Evolutionary conservation across 768 basidiomycete genomes (phyloP).

Genomic region (Kwoniella europaea): DNA sequence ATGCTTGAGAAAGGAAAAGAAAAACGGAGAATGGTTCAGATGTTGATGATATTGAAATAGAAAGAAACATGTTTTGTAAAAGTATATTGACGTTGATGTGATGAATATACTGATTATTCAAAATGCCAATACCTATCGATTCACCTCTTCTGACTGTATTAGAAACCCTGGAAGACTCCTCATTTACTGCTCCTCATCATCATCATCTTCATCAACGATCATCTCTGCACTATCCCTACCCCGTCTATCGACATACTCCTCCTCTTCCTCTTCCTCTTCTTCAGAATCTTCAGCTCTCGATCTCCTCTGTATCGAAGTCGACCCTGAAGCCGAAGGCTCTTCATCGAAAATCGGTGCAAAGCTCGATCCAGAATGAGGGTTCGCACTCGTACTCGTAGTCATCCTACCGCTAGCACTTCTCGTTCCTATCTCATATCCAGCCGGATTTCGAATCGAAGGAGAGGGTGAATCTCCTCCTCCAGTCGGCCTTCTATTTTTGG

Average conservation of each 20-base stretch:
- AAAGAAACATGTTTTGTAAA: too few relatives aligned
- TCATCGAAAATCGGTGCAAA: conserved; percentile 39
- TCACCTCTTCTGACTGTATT: background rate
- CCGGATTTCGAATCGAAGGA: background rate
- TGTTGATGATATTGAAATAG: too few relatives aligned
- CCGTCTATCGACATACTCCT: background rate
- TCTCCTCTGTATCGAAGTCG: background rate
- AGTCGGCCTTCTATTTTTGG: background rate
- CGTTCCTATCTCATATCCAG: too few relatives aligned
- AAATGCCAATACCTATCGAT: too few relatives aligned
- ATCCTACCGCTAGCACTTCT: background rate
- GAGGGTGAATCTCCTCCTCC: background rate
- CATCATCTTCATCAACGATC: background rate
- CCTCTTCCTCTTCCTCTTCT: background rate
- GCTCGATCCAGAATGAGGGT: conserved; percentile 9
- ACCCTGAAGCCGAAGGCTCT: conserved; percentile 12
- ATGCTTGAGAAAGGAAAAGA: too few relatives aligned
- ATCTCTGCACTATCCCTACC: background rate
- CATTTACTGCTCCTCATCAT: too few relatives aligned
- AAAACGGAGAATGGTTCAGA: too few relatives aligned
- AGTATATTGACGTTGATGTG: too few relatives aligned
- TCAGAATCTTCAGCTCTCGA: background rate
- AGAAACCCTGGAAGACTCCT: background rate
- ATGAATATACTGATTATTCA: too few relatives aligned
- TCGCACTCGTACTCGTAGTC: background rate